A percentile compares a stretch with the other conserved stretches of the same genome.
phyloP scores from a whole-genome alignment of 1,139 yeast species.

The Saccharomyces uvarum region DNA sequence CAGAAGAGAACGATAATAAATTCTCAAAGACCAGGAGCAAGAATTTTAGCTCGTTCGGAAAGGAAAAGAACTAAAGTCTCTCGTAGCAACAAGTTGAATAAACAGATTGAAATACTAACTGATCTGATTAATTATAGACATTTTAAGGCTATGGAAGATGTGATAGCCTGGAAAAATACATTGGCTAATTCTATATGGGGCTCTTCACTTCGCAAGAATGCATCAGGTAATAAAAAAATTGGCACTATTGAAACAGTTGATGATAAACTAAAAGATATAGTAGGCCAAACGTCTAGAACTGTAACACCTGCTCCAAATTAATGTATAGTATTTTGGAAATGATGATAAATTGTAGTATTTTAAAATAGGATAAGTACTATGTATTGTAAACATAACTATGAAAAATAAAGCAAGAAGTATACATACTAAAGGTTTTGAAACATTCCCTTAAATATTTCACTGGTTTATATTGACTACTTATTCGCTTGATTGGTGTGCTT shows the following conservation, averaged over 20 bases:
- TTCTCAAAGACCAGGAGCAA: constrained; percentile 15
- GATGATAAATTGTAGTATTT: background rate
- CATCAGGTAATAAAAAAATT: constrained; percentile 17
- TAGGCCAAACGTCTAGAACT: constrained; percentile 12
- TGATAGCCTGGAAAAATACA: constrained; percentile 25
- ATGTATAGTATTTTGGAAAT: background rate
- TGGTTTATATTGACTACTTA: background rate
- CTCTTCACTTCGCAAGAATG: constrained; percentile 22
- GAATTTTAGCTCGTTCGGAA: constrained; percentile 21
- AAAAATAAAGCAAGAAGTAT: background rate
- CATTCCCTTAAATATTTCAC: background rate
- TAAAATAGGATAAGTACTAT: background rate
- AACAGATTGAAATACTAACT: constrained; percentile 22
- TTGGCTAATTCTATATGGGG: constrained; percentile 21
- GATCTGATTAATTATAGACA: constrained; percentile 22
- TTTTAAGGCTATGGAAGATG: constrained; percentile 19
- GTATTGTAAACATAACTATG: background rate
- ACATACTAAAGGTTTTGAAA: no score
- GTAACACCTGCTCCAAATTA: constrained; percentile 5
- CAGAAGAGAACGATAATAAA: constrained; percentile 15
- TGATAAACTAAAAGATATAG: constrained; percentile 15
- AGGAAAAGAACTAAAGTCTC: constrained; percentile 16
- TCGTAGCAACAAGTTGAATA: constrained; percentile 16
- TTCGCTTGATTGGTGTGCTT: background rate
- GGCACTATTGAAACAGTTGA: constrained; percentile 13